Base-by-base conservation (phyloP, 1,139 yeast genomes). In the Blastobotrys ciferrii region DNA sequence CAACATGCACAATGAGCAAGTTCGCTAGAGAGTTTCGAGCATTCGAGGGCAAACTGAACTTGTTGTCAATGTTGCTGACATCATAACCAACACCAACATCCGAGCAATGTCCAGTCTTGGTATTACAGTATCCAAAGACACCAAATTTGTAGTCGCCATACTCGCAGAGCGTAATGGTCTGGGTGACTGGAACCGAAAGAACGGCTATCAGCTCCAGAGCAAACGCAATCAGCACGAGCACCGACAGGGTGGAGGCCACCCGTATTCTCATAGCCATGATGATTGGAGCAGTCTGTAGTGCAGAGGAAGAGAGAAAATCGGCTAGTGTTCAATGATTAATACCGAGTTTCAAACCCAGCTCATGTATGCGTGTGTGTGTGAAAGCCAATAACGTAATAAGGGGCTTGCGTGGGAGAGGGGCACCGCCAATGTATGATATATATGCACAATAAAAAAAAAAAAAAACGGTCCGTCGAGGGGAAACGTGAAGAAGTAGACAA, bases 51-150 rank as follows among this genome's bases (percentile, higher is more conserved):
- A 84, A 58, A 28, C 76, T 69, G 68, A 80, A 79, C 38, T 73
- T 73, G 31, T 63, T 61, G 36, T 66, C 67, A 12, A 60, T 60
- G 14, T 63, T 61, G 3, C 61, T 53, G 18, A 54, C 46, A 45
- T 60, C 60, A 43, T 83, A 83, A 1, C 84, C 84, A 1, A 82
- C 71, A 1, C 75, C 65, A 0, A 74, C 70, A 0, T 56, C 45
- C 0, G 83, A 72, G 66, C 96, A 87, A 1, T 66, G 60, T 4
- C 68, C 63, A 2, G 71, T 62, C 20, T 64, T 62, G 5, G 65
- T 57, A 18, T 67, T 62, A 66, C 98, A 91, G 54, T 80, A 78
- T 1, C 98, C 98, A 71, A 91, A 87, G 0, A 87, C 88, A 3
- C 98, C 98, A 65, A 84, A 92, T 48, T 77, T 71, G 61, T 74